Conservation (phyloP, 345 rosid genomes). For the Orychophragmus violaceus region DNA sequence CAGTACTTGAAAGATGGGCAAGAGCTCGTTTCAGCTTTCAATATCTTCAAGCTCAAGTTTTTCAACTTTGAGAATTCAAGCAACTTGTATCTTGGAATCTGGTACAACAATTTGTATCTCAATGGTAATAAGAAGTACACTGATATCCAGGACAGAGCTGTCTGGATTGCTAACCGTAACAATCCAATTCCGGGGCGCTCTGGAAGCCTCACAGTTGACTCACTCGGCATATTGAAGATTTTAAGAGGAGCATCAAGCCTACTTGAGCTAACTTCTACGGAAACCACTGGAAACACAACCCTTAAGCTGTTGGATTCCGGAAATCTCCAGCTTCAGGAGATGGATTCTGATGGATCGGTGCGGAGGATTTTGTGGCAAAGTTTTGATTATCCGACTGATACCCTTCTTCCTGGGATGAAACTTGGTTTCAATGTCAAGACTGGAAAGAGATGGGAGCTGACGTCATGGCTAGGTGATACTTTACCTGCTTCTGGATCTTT, state of each 20-base stretch:
- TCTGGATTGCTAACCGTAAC: slow-evolving; percentile 36
- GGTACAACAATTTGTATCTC: slow-evolving; percentile 28
- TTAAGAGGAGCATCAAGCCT: neutral
- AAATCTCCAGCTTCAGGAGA: slow-evolving; percentile 33
- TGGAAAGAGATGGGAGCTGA: slow-evolving; percentile 18
- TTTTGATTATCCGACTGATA: slow-evolving; percentile 42
- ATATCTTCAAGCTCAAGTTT: slow-evolving; percentile 30
- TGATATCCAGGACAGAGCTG: slow-evolving; percentile 1
- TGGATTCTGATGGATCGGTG: slow-evolving; percentile 26
- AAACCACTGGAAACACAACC: slow-evolving; percentile 20
- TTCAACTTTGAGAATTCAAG: neutral
- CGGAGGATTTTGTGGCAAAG: slow-evolving; percentile 33
- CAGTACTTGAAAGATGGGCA: slow-evolving; percentile 23
- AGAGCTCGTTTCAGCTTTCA: slow-evolving; percentile 24
- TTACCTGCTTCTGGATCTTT: slow-evolving; percentile 23
- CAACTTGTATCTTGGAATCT: slow-evolving; percentile 31
- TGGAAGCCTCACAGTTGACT: slow-evolving; percentile 27
- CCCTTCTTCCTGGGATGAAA: slow-evolving; percentile 43
- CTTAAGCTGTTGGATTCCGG: slow-evolving; percentile 35
- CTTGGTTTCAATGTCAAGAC: slow-evolving; percentile 35
- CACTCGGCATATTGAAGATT: slow-evolving; percentile 29
- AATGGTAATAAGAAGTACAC: neutral
- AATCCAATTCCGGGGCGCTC: neutral
- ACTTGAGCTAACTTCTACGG: slow-evolving; percentile 13
- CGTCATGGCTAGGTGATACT: neutral